These are phyloP conservation scores for Ruellia speciosa DNA, from an alignment of 305 asterid genomes.

Conservation along the genomic window DNA sequence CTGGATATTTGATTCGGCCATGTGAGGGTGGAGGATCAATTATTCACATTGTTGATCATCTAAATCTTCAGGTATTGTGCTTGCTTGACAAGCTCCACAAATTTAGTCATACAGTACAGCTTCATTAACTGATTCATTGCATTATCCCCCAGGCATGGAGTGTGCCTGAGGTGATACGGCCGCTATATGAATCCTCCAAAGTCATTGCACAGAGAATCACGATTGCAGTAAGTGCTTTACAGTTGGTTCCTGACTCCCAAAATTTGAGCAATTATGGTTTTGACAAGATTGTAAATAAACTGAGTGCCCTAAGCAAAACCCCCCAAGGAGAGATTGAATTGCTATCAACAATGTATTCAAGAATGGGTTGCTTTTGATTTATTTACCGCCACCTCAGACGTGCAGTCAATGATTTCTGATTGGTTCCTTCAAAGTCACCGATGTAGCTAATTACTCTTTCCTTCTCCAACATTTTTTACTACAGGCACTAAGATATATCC, in stretches of 20 bases:
- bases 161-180: conserved; percentile 88
- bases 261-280: conserved; percentile 11
- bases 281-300: not conserved
- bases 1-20: conserved; percentile 81
- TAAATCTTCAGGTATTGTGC: conserved; percentile 56
- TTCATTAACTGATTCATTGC: conserved; percentile 16
- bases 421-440: not conserved
- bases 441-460: not conserved
- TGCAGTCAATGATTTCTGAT: too few species aligned
- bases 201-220: conserved; percentile 78
- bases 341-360: not conserved
- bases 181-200: conserved; percentile 86
- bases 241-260: not conserved
- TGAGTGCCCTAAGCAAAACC: not conserved
- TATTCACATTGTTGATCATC: conserved; percentile 85
- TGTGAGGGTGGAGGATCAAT: conserved; percentile 97
- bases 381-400: not conserved
- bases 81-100: not conserved
- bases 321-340: not conserved
- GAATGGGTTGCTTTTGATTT: not conserved
- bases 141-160: conserved; percentile 64
- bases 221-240: conserved; percentile 52
- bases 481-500: conserved; percentile 68
- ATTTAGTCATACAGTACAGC: conserved; percentile 6
- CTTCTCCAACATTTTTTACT: not conserved